These are phyloP conservation scores for Alternaria triticimaculans DNA, from an alignment of 2,329 filamentous ascomycete species.

Conservation along the genomic window DNA sequence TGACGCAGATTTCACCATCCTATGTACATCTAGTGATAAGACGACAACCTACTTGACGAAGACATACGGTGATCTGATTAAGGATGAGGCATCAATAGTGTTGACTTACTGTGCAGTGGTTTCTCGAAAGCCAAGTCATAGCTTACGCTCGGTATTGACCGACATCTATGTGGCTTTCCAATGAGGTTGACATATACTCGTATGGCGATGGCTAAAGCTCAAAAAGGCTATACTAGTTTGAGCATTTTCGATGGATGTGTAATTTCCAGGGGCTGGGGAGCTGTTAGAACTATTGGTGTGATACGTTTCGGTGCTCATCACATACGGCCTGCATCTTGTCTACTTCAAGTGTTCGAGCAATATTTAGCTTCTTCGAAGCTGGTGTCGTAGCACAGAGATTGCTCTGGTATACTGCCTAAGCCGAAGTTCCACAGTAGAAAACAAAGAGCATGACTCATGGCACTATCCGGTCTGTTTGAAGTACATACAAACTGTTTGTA, in stretches of 20 bases:
- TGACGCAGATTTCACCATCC: not conserved
- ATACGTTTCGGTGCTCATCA: no score
- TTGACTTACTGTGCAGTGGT: not conserved
- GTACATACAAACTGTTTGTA: not conserved
- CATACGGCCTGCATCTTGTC: not conserved
- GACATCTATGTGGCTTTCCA: not conserved
- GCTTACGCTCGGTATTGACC: not conserved
- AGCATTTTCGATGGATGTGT: not conserved
- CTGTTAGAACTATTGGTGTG: not conserved
- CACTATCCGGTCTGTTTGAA: no score
- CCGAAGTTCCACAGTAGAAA: not conserved
- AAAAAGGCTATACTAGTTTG: not conserved
- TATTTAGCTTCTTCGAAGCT: not conserved
- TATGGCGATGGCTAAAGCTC: not conserved
- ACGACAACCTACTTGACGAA: not conserved
- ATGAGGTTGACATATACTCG: not conserved
- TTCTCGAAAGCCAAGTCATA: not conserved
- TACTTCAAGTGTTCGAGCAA: not conserved
- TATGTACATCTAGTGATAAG: not conserved
- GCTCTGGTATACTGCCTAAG: not conserved
- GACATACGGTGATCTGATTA: not conserved
- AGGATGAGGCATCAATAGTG: not conserved
- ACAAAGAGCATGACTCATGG: not conserved
- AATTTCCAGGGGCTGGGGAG: rapidly evolving
- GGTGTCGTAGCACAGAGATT: not conserved